Base-by-base conservation (phyloP, 2,329 filamentous ascomycete genomes). In the Aspergillus quadrilineatus region DNA sequence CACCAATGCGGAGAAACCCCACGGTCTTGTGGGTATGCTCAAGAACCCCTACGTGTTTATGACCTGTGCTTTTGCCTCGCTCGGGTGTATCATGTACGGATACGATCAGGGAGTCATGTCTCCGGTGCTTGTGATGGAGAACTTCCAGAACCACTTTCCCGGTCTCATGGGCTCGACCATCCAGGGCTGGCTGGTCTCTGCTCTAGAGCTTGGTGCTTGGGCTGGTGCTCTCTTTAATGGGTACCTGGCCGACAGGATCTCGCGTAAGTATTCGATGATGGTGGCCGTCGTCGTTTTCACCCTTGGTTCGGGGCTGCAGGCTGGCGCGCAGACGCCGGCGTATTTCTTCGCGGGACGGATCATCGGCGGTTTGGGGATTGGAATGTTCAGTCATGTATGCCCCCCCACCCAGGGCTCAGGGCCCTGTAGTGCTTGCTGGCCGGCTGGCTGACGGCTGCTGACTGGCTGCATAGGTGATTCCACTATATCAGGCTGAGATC, bases 41-140 rank as follows among this genome's bases (percentile, higher is more conserved):
- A 69, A 72, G 59, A 76, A 75, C 59, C 73, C 73, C 1, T 76
- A 74, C 60, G 74, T 76, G 46, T 73, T 71, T 63, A 61, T 69
- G 65, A 75, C 73, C 43, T 71, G 66, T 55, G 53, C 65, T 34
- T 76, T 74, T 17, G 70, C 68, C 47, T 72, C 71, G 1, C 59
- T 69, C n/a, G 67, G 67, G 30, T 69, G 67, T 61, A 69, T 69
- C 59, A 69, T 69, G 67, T 53, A 53, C 32, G 49, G 49, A 12
- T 43, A 51, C 49, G 48, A 50, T 8, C 49, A 51, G 49, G 49
- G 48, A 17, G 48, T 50, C 4, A 50, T 50, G 48, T 30, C 22
- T 14, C 48, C 48, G 8, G 87, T 87, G 0, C 65, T 73, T 15
- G 68, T 74, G 29, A 72, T 74, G 71, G 63, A 72, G 53, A 71